These are phyloP conservation scores for Pichia ethanolica DNA, from an alignment of 805 yeast species.

Conservation along the genomic window DNA sequence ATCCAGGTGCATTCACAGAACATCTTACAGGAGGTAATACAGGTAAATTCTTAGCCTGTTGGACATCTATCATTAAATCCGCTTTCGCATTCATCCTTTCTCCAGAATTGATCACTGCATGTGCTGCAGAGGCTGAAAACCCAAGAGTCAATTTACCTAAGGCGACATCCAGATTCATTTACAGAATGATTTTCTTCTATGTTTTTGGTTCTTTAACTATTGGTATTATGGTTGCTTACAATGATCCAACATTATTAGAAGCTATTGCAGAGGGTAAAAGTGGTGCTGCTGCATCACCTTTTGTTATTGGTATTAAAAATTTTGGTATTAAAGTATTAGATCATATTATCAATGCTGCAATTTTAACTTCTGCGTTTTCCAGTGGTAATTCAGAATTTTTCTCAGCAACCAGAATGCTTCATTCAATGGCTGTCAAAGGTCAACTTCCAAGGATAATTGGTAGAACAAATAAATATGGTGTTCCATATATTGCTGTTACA, in stretches of 20 bases:
- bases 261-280: constrained; percentile 37
- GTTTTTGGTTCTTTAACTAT: constrained; percentile 48
- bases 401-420: constrained; percentile 36
- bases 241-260: constrained; percentile 38
- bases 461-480: constrained; percentile 41
- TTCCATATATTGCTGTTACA: constrained; percentile 46
- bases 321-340: constrained; percentile 54
- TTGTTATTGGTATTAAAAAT: constrained; percentile 55
- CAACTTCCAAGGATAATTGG: constrained; percentile 32
- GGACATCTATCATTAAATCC: constrained; percentile 55
- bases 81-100: constrained; percentile 60
- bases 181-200: constrained; percentile 56
- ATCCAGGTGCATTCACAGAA: constrained; percentile 39
- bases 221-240: constrained; percentile 52
- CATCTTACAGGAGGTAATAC: constrained; percentile 45
- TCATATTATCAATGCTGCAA: constrained; percentile 55
- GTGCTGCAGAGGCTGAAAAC: constrained; percentile 51
- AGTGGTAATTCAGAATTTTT: constrained; percentile 39
- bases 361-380: constrained; percentile 51
- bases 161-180: constrained; percentile 53
- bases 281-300: constrained; percentile 60
- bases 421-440: constrained; percentile 34
- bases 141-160: constrained; percentile 57
- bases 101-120: constrained; percentile 51
- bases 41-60: constrained; percentile 56